Percentiles rank a stretch among this genome's conserved stretches.
phyloP scores from a whole-genome alignment of 2,329 filamentous ascomycete genomes.

The Metarhizium rileyi region DNA sequence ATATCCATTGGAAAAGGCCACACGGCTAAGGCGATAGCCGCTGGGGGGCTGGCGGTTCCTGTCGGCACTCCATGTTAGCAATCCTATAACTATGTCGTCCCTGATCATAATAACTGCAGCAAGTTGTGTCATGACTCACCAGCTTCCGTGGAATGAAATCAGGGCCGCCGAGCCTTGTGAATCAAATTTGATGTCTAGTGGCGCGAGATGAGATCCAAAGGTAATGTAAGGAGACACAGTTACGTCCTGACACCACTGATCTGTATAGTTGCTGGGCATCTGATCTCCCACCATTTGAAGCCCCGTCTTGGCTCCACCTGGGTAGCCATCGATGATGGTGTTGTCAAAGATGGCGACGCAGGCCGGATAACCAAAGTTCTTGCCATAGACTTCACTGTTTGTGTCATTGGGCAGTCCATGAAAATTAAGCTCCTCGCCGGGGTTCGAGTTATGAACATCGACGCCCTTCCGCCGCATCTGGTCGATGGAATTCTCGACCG shows the following conservation, averaged over 20 bases:
- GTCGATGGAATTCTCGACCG: constrained; percentile 59
- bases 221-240: constrained; percentile 15
- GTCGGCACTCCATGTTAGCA: neutral
- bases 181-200: constrained; percentile 55
- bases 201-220: constrained; percentile 46
- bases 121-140: constrained; percentile 19
- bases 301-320: constrained; percentile 17
- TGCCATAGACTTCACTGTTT: constrained; percentile 15
- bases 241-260: constrained; percentile 13
- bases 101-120: neutral
- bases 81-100: neutral
- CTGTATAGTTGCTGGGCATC: constrained; percentile 10
- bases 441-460: constrained; percentile 57
- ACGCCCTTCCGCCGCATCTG: constrained; percentile 41
- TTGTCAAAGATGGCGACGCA: constrained; percentile 51
- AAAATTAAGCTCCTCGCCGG: constrained; percentile 63
- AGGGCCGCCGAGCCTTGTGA: constrained; percentile 43
- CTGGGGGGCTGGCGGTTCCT: constrained; percentile 23
- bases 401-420: constrained; percentile 43
- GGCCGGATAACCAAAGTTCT: constrained; percentile 54
- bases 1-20: constrained; percentile 26
- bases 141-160: constrained; percentile 55
- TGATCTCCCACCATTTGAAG: constrained; percentile 16
- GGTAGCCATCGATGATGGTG: constrained; percentile 20
- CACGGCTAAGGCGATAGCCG: constrained; percentile 29